phyloP scores from a whole-genome alignment of 2,329 filamentous ascomycete species.

The Calonectria multiphialidica region DNA sequence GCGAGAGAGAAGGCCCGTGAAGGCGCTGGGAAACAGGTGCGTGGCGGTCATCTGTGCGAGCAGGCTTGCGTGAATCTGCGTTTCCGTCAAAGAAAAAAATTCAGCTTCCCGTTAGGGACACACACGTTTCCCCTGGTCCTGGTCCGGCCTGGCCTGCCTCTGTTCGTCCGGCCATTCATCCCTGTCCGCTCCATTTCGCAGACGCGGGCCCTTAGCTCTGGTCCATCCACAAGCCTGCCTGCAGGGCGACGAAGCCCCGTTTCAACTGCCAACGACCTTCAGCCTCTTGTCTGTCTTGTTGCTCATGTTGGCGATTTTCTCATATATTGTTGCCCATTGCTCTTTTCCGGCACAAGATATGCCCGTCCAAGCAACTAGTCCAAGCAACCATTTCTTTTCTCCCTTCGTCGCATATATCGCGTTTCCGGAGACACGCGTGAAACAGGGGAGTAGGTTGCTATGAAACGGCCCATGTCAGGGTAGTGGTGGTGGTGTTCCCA shows the following conservation, averaged over 20 bases:
- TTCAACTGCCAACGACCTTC: background rate
- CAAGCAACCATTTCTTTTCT: background rate
- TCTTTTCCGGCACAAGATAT: background rate
- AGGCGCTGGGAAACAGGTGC: background rate
- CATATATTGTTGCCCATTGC: background rate
- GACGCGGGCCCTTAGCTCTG: background rate
- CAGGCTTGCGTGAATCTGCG: background rate
- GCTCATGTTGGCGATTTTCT: background rate
- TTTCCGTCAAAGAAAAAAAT: background rate
- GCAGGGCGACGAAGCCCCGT: constrained; percentile 13
- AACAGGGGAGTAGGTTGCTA: constrained; percentile 1
- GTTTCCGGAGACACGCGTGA: constrained; percentile 14
- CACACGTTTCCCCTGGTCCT: constrained; percentile 10
- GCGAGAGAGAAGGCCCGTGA: no score
- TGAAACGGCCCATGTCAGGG: constrained; percentile 12
- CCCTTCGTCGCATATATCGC: background rate
- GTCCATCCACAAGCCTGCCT: background rate
- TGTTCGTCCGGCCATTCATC: background rate
- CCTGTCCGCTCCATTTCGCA: background rate
- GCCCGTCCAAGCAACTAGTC: no score
- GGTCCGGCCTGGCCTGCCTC: background rate
- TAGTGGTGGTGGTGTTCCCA: background rate
- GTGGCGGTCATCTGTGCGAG: background rate
- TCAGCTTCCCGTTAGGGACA: constrained; percentile 16
- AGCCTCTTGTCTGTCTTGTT: no score